These are phyloP conservation scores for Tetracladium maxilliforme DNA, from an alignment of 2,329 filamentous ascomycete species.

Conservation along the genomic window DNA sequence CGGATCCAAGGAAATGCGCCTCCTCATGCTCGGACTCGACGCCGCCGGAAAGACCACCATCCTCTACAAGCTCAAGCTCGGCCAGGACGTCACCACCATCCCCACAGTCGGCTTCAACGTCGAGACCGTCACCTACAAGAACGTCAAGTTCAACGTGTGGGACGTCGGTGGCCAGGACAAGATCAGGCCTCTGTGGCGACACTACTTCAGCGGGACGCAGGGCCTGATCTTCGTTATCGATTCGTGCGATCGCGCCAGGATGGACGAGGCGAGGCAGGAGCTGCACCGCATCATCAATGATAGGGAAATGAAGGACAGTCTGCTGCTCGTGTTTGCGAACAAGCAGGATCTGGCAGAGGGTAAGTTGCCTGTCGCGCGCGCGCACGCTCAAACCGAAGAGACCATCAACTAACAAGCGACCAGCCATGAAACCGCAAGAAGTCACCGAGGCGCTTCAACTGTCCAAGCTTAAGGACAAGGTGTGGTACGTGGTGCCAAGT, in stretches of 20 bases:
- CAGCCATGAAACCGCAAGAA: conserved; percentile 67
- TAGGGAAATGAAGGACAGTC: conserved; percentile 90
- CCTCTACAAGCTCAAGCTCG: conserved; percentile 96
- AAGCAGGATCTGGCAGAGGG: conserved; percentile 90
- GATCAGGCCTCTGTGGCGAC: conserved; percentile 92
- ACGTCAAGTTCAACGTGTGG: conserved; percentile 99
- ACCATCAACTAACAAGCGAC: not conserved
- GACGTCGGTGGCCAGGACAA: conserved; percentile 98
- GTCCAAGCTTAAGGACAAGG: conserved; percentile 64
- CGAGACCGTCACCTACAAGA: conserved; percentile 97
- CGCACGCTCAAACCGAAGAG: conserved; percentile 3
- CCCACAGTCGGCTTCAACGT: conserved; percentile 99
- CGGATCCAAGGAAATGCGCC: conserved; percentile 97
- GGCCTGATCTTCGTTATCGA: conserved; percentile 98
- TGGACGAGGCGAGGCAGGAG: conserved; percentile 87
- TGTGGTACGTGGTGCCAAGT: conserved; percentile 75
- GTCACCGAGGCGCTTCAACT: conserved; percentile 67
- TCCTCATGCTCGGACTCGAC: conserved; percentile 95
- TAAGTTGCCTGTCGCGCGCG: conserved; percentile 20
- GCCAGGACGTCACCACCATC: conserved; percentile 95
- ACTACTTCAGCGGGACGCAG: conserved; percentile 93
- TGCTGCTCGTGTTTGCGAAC: conserved; percentile 93
- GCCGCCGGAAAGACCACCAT: conserved; percentile 98
- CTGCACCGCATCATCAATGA: conserved; percentile 96
- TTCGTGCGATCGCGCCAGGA: conserved; percentile 78